Evolutionary conservation across 2,329 filamentous ascomycete genomes (phyloP), one percentile per base, ranked within the genome.

Genomic region (Botrytis tulipae): DNA sequence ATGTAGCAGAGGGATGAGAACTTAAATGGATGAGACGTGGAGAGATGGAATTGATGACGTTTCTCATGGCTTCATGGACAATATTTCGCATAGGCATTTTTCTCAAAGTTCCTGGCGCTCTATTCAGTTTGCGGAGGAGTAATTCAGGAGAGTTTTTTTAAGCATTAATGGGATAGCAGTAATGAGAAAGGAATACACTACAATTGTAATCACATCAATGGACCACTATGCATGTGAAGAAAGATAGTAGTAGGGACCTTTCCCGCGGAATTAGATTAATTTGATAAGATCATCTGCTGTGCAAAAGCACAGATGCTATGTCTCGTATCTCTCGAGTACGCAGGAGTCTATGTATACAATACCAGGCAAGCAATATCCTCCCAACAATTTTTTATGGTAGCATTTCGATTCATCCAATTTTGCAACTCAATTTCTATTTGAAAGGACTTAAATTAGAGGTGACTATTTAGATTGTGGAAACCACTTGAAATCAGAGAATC

Each of bases 261-360:
- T 54, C 12, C 0, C 2, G n/a, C 12, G 5, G 3, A 51, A 51
- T 6, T 14, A 51, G 22, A 5, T n/a, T 14, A 3, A 14, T 51
- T n/a, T n/a, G 1, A n/a, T 14, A 6, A 14, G 14, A n/a, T 14
- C 0, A 51, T 51, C n/a, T 51, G 4, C 4, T 14, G 2, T 51
- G 25, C 25, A n/a, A 51, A 51, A 51, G 12, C 22, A 10, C 48
- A n/a, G 10, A 51, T 51, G 2, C 48, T 8, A 14, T 5, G 10
- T n/a, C 2, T 51, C 25, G 48, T 6, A 51, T n/a, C 10, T 0
- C n/a, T 51, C 2, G 22, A 14, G 32, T 10, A 10, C 10, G 12
- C 4, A 25, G 4, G 37, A 25, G 5, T 37, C 9, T 12, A 37
- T 60, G 14, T 16, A 35, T 14, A 32, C 14, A 12, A 37, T 14